Conservation (phyloP, 2,329 filamentous ascomycete species). For the Beauveria scarabaeidicola region DNA sequence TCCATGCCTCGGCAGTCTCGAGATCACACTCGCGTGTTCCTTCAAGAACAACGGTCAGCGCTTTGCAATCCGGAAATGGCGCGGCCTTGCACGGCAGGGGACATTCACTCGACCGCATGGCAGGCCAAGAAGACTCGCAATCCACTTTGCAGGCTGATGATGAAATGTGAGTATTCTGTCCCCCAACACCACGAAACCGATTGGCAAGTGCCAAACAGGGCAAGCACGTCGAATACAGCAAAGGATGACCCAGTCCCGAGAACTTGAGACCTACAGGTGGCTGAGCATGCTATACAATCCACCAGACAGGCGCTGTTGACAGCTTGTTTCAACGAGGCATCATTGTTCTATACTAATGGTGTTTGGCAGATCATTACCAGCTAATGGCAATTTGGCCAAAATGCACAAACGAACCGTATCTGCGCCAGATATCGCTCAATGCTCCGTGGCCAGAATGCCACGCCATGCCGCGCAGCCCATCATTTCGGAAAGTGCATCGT, state of each 20-base stretch:
- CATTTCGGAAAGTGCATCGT: background rate
- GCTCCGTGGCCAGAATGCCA: slow-evolving; percentile 14
- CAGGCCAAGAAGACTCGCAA: background rate
- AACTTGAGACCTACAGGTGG: background rate
- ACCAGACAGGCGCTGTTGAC: background rate
- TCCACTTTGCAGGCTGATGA: background rate
- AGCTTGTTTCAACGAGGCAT: slow-evolving; percentile 18
- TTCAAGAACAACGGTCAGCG: slow-evolving; percentile 43
- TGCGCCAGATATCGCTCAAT: slow-evolving; percentile 35
- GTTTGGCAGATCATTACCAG: slow-evolving; percentile 17
- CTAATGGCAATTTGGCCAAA: background rate
- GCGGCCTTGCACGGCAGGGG: slow-evolving; percentile 14
- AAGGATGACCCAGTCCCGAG: background rate
- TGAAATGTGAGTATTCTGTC: background rate
- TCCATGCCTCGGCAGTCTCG: slow-evolving; percentile 39
- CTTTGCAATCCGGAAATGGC: slow-evolving; percentile 21
- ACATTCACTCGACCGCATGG: background rate
- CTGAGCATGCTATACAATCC: background rate
- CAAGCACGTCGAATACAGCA: background rate
- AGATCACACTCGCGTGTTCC: slow-evolving; percentile 44
- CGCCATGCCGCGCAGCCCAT: slow-evolving; percentile 2
- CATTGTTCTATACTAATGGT: background rate
- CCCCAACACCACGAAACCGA: background rate
- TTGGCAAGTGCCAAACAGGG: background rate
- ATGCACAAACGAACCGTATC: slow-evolving; percentile 40